Evolutionary conservation across 2,329 filamentous ascomycete genomes (phyloP).

Genomic region (Macrophomina pseudophaseolina): DNA sequence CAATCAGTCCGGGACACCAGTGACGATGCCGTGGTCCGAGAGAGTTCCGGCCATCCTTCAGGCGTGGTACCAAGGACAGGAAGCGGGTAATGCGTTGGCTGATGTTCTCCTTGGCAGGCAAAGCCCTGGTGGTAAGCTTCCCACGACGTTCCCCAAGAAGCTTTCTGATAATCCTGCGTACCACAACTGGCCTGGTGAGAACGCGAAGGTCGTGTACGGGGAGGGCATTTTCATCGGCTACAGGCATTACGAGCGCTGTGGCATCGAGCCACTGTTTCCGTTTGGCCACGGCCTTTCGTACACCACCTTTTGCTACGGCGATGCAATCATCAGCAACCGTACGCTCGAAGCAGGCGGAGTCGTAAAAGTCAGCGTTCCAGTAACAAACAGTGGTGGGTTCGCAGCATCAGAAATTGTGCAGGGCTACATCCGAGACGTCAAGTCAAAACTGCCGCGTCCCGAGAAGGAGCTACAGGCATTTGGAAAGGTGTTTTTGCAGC

Average conservation of each 20-base stretch:
- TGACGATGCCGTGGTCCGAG: slow-evolving; percentile 72
- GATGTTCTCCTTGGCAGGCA: slow-evolving; percentile 76
- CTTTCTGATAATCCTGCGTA: slow-evolving; percentile 70
- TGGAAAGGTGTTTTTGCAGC: slow-evolving; percentile 49
- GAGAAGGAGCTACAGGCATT: slow-evolving; percentile 75
- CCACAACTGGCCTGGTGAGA: slow-evolving; percentile 75
- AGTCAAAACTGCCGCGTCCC: slow-evolving; percentile 66
- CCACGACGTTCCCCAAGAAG: slow-evolving; percentile 69
- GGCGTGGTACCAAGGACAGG: slow-evolving; percentile 86
- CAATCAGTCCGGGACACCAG: slow-evolving; percentile 76
- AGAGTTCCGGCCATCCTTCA: slow-evolving; percentile 70
- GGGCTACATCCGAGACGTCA: slow-evolving; percentile 68
- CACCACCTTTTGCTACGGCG: slow-evolving; percentile 71
- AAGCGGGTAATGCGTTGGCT: slow-evolving; percentile 80
- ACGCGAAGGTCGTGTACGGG: slow-evolving; percentile 70
- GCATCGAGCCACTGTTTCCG: slow-evolving; percentile 64
- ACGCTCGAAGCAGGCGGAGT: slow-evolving; percentile 4
- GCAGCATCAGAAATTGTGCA: slow-evolving; percentile 70
- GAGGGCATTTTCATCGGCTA: slow-evolving; percentile 78
- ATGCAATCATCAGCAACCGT: slow-evolving; percentile 21
- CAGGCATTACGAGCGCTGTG: slow-evolving; percentile 67
- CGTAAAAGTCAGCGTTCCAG: slow-evolving; percentile 55
- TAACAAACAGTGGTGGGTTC: slow-evolving; percentile 62
- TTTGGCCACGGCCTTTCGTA: slow-evolving; percentile 83
- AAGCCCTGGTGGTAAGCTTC: slow-evolving; percentile 77